Base-by-base conservation (phyloP, 1,284 basidiomycete species). In the Cryptococcus neoformans region DNA sequence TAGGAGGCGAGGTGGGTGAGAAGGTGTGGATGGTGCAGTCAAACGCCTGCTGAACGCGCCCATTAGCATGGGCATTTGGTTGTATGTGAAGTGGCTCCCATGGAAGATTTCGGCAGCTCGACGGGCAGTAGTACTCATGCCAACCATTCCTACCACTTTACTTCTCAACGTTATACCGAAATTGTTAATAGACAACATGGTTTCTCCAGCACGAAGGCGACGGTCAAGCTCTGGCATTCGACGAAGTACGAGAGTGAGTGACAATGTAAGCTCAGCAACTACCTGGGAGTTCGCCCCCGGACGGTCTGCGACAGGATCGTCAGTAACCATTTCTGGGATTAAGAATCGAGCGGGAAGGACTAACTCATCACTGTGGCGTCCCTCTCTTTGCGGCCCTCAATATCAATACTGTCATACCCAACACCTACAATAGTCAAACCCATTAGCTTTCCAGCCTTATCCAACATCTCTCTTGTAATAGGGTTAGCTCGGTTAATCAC, bases 171-270 rank as follows among this genome's bases (percentile, higher is more conserved):
- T 64, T 4, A 60, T 62, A 0, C 68, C 62, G 2, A 76, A 56
- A 34, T 61, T 67, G 2, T 81, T 81, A 44, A 82, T 74, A 0
- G 84, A 83, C 6, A 85, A 70, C 3, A 79, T 74, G 3, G 78
- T 79, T 65, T 87, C 85, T 81, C 85, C 86, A 34, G 76, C 75
- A 6, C 79, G 73, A 41, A 82, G 81, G 35, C 79, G 74, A 0
- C 74, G 47, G 38, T 62, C 57, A 12, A 82, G 71, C 63, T 82
- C 81, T 9, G 73, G 73, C 56, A 87, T 79, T 60, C 86, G 84
- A 6, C 77, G 74, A n/a, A 87, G 76, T 53, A 82, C 74, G 55
- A 85, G 79, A 36, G 81, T 81, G 5, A 84, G 81, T 1, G 81
- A 81, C 10, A 88, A 72, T 38, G 86, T 81, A 47, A 87, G 75